Percentiles rank a stretch among this genome's conserved stretches.
Conservation (phyloP, 2,329 filamentous ascomycete species). For the Phyllosticta citribraziliensis region DNA sequence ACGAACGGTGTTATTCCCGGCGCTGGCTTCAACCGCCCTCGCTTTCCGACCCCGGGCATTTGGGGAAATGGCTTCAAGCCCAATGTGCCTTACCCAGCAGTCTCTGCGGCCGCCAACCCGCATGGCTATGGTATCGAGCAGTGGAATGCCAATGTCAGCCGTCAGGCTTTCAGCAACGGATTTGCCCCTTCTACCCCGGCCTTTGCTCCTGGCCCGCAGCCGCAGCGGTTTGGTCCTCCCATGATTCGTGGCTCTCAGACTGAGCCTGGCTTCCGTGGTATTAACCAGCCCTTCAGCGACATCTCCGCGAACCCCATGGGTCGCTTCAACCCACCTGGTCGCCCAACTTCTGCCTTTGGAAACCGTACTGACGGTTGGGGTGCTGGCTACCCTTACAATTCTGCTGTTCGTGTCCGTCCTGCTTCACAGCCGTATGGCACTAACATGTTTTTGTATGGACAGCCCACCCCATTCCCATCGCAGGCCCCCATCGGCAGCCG, state of each 20-base stretch:
- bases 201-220: conserved; percentile 1
- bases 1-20: conserved; percentile 45
- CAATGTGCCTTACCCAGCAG: background rate
- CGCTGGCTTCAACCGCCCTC: conserved; percentile 36
- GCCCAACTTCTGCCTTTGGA: conserved; percentile 26
- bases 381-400: conserved; percentile 2
- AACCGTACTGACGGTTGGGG: conserved; percentile 23
- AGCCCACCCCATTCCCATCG: conserved; percentile 14
- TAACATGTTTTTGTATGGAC: conserved; percentile 13
- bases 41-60: conserved; percentile 41
- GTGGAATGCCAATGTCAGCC: background rate
- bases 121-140: background rate
- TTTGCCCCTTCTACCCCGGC: background rate
- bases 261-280: conserved; percentile 19
- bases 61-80: conserved; percentile 34
- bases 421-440: conserved; percentile 4
- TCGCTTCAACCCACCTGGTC: conserved; percentile 25
- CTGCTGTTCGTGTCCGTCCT: conserved; percentile 1
- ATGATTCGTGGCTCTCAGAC: background rate
- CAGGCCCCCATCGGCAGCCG: conserved; percentile 30
- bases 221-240: background rate
- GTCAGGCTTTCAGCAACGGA: conserved; percentile 1
- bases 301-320: conserved; percentile 27
- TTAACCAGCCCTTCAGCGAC: conserved; percentile 26
- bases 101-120: background rate